Conservation (phyloP, 306 rosid genomes). For the Cicer pinnatifidum region DNA sequence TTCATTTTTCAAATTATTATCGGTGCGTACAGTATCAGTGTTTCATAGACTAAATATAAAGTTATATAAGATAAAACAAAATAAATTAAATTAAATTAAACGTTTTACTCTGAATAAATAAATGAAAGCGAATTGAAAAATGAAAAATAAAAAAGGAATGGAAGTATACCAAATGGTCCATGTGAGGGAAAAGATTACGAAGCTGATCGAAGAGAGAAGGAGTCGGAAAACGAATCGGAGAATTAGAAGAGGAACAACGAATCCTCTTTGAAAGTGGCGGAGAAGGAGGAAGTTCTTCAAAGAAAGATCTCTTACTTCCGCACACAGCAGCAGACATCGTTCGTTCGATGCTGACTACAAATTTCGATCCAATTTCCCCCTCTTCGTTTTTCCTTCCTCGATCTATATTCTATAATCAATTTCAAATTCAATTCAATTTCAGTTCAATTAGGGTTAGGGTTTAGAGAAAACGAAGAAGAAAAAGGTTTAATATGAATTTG, state of each 20-base stretch:
- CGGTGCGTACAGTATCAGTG: too few species aligned
- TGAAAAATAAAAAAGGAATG: background rate
- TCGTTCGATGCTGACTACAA: constrained; percentile 45
- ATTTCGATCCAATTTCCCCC: constrained; percentile 38
- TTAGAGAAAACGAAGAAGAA: too few species aligned
- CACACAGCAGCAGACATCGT: constrained; percentile 99
- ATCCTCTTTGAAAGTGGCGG: constrained; percentile 85
- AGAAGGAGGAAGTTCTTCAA: constrained; percentile 93
- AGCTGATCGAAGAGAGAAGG: constrained; percentile 73
- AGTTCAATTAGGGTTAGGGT: too few species aligned
- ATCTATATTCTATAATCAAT: background rate
- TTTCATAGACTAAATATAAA: background rate
- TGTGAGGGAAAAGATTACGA: constrained; percentile 70
- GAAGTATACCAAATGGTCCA: constrained; percentile 61
- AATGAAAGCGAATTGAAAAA: background rate
- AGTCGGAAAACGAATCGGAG: constrained; percentile 70
- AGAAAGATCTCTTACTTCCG: constrained; percentile 96
- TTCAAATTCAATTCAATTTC: too few species aligned
- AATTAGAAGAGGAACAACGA: constrained; percentile 85
- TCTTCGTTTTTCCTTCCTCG: background rate
- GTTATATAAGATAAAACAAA: background rate
- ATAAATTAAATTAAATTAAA: background rate
- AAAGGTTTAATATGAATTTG: too few species aligned
- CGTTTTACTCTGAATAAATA: background rate
- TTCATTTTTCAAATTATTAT: too few species aligned